Evolutionary conservation across 306 rosid species (phyloP), one percentile per base, ranked within the genome.

Genomic region (Glycine soja): DNA sequence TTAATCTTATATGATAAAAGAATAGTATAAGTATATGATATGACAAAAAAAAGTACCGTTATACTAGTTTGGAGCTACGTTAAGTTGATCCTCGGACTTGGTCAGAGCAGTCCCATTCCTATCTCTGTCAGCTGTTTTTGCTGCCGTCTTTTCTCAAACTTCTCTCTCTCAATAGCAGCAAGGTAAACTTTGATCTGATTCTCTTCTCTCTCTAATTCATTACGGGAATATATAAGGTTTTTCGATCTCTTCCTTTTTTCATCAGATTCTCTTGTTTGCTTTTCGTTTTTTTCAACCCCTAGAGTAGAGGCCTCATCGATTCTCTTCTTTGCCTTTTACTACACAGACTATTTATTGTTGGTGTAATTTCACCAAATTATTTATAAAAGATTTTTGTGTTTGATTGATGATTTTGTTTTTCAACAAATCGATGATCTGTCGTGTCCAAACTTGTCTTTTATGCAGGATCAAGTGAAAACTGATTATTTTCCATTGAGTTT

Each of bases 391-490:
- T 24, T 24, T 24, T 24, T 24, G 1, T 24, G 30, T 24, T 24
- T 24, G 38, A 56, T 80, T 71, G 32, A 4, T 71, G 68, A 34
- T 67, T 71, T 71, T 58, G 47, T 38, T 70, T 73, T 68, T 61
- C 40, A 38, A 58, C 14, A 72, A 67, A 66, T 83, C 30, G 34
- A 57, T 42, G 52, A 56, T 74, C 30, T 24, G 30, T 24, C 30
- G 30, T 24, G 30, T 24, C 30, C 30, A 24, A 24, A 24, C 30
- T 24, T 2, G 30, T 24, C 30, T 73, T 72, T 58, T 59, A 3
- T 80, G 73, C 89, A 89, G 94, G 88, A 79, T 76, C 63, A 62
- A 86, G 87, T 80, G 75, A 80, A 65, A 75, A 16, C 61, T 79
- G 71, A 43, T 62, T 40, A 11, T 59, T 10, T 84, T 40, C 48